Percentiles rank a stretch among this genome's conserved stretches.
Evolutionary conservation across 768 basidiomycete species (phyloP).

Genomic region (Aureoboletus auriporus): DNA sequence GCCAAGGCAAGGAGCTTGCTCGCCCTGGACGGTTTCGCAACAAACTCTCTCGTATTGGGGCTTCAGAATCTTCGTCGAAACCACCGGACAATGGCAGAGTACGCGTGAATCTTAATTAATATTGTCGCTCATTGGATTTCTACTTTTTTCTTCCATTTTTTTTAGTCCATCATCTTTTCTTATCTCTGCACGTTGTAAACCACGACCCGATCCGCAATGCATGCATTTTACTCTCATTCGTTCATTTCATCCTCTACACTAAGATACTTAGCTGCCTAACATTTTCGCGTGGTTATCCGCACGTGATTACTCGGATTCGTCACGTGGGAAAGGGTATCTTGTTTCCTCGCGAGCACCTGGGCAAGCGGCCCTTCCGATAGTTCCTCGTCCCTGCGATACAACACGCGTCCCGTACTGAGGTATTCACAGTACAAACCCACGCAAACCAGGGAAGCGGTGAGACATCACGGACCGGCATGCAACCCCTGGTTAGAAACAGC

Average conservation of each 20-base stretch:
- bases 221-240: slow-evolving; percentile 14
- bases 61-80: slow-evolving; percentile 25
- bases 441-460: neutral
- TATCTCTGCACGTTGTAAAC: slow-evolving; percentile 26
- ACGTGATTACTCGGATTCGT: slow-evolving; percentile 20
- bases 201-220: slow-evolving; percentile 21
- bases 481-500: neutral
- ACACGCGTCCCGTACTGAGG: slow-evolving; percentile 1
- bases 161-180: slow-evolving; percentile 2
- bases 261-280: too few species aligned
- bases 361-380: slow-evolving; percentile 5
- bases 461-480: neutral
- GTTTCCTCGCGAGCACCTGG: slow-evolving; percentile 3
- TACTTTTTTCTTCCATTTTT: neutral
- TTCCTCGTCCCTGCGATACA: neutral
- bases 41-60: slow-evolving; percentile 25
- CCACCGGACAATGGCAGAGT: slow-evolving; percentile 33
- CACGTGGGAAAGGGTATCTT: slow-evolving; percentile 19
- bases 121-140: slow-evolving; percentile 15
- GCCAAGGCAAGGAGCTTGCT: slow-evolving; percentile 17
- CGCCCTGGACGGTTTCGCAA: slow-evolving; percentile 28
- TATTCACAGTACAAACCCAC: neutral
- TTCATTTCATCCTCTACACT: slow-evolving; percentile 8
- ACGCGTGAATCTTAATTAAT: slow-evolving; percentile 33
- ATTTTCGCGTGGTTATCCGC: neutral